Percentiles rank a stretch among this genome's conserved stretches.
phyloP scores from a whole-genome alignment of 768 basidiomycete species.

The Kwoniella newhampshirensis region DNA sequence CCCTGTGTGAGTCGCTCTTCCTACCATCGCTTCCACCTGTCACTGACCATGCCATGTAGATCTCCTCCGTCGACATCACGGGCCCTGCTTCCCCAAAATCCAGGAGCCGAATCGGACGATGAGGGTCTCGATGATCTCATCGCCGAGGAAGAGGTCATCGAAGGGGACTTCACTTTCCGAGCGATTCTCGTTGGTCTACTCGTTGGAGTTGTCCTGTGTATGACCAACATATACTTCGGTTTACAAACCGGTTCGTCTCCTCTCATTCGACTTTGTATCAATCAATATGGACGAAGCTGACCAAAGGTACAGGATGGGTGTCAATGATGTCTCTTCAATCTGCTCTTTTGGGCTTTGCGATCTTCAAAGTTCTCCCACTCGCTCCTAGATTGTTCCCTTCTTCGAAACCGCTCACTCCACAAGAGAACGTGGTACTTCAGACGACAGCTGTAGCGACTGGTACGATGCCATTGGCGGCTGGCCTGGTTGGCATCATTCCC shows the following conservation, averaged over 20 bases:
- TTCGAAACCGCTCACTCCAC: conserved; percentile 68
- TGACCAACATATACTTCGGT: conserved; percentile 70
- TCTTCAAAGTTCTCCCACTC: conserved; percentile 58
- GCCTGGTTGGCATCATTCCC: conserved; percentile 90
- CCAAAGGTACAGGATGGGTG: conserved; percentile 30
- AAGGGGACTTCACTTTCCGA: conserved; percentile 52
- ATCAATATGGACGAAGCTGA: conserved; percentile 13
- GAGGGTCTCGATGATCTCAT: conserved; percentile 15
- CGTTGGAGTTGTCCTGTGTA: conserved; percentile 61
- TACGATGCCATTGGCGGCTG: conserved; percentile 55
- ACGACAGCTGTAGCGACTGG: conserved; percentile 96
- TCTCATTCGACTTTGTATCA: conserved; percentile 56
- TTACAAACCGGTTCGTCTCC: conserved; percentile 37
- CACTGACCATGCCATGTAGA: conserved; percentile 2
- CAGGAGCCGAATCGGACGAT: conserved; percentile 22
- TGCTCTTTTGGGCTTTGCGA: conserved; percentile 82
- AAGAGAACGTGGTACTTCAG: conserved; percentile 90
- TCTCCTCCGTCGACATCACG: conserved; percentile 14
- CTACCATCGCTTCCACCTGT: background rate
- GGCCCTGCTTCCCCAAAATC: conserved; percentile 3
- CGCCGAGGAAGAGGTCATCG: conserved; percentile 24
- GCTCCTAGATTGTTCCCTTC: conserved; percentile 55
- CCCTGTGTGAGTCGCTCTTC: conserved; percentile 11
- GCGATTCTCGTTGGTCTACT: conserved; percentile 75
- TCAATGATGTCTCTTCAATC: conserved; percentile 87